Evolutionary conservation across 2,329 filamentous ascomycete species (phyloP).

Genomic region (Pezicula radicicola): DNA sequence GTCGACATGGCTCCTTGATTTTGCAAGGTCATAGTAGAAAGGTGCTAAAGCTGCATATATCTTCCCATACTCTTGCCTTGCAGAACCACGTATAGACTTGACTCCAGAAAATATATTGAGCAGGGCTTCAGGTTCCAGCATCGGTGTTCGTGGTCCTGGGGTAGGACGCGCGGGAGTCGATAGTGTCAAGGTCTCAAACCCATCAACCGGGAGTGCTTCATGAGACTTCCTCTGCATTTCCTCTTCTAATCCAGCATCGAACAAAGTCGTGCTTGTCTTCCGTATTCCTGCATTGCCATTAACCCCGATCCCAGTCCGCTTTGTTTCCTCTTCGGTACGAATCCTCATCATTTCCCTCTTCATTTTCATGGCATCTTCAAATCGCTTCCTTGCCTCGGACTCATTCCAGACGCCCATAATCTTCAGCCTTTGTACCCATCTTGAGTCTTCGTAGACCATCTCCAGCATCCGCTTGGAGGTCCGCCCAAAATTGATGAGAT

Average conservation of each 20-base stretch:
- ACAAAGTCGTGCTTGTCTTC: constrained; percentile 58
- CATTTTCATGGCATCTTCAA: constrained; percentile 67
- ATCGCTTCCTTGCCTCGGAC: constrained; percentile 73
- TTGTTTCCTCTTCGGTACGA: constrained; percentile 31
- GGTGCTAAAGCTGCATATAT: constrained; percentile 85
- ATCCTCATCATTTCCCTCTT: constrained; percentile 55
- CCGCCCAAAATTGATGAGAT: constrained; percentile 81
- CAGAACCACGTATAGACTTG: constrained; percentile 77
- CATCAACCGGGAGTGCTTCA: constrained; percentile 47
- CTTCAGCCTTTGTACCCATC: constrained; percentile 86
- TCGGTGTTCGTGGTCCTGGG: constrained; percentile 30
- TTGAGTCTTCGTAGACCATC: constrained; percentile 97
- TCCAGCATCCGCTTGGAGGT: constrained; percentile 85
- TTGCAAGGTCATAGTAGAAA: constrained; percentile 81
- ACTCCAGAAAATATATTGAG: constrained; percentile 68
- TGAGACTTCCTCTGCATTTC: constrained; percentile 44
- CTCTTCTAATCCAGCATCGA: constrained; percentile 70
- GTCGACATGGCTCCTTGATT: constrained; percentile 70
- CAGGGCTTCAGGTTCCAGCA: constrained; percentile 59
- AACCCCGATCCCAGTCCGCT: constrained; percentile 26
- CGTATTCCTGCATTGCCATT: constrained; percentile 19
- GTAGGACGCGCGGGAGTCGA: constrained; percentile 32
- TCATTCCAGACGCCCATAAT: constrained; percentile 94
- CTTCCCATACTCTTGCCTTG: constrained; percentile 86
- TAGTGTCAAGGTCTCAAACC: constrained; percentile 76